Base-by-base conservation (phyloP, 192 early-diverging fungal species). In the Gamsiella multidivaricata region DNA sequence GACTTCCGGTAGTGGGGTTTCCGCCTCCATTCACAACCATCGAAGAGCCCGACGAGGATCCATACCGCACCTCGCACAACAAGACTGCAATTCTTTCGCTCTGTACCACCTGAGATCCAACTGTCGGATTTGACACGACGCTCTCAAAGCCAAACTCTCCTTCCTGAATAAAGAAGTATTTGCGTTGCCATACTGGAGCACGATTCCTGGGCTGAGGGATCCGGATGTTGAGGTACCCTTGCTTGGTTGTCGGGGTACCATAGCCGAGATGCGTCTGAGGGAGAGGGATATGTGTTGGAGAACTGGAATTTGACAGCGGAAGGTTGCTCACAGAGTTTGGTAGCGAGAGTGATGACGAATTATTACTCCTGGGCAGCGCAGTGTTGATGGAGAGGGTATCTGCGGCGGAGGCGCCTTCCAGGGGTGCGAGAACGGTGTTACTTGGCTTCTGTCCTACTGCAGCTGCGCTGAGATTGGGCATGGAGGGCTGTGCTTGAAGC, bases 141-240 rank as follows among this genome's bases (percentile, higher is more conserved):
- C 72, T 82, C 29, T 71, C 71, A 28, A 62, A 82, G 25, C 85
- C 82, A 52, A 93, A 85, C 17, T 69, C 80, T 20, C 88, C 88
- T 32, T 92, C 84, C 43, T 88, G 80, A 29, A 92, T 66, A 47
- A 88, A 84, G 54, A 90, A 91, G 71, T 87, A 92, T 32, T 83
- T 82, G 26, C 88, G 73, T 8, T 66, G 54, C 91, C 91, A 92
- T 5, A 74, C 65, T 29, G 81, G 79, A 43, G 85, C 89, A n/a
- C 86, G 84, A 59, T 64, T 82, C 47, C 69, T 80, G 46, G 69
- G 58, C 9, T 72, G 69, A 9, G 71, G 53, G 18, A 79, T 69
- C 7, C 74, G 78, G 46, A 74, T 82, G 61, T 86, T 88, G 17
- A 91, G 72, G 62, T 91, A 90, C 11, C 90, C 90, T 82, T 91